Evolutionary conservation across 148 eudicot species (phyloP), one percentile per base, ranked within the genome.

Genomic region (Spergularia bocconei): DNA sequence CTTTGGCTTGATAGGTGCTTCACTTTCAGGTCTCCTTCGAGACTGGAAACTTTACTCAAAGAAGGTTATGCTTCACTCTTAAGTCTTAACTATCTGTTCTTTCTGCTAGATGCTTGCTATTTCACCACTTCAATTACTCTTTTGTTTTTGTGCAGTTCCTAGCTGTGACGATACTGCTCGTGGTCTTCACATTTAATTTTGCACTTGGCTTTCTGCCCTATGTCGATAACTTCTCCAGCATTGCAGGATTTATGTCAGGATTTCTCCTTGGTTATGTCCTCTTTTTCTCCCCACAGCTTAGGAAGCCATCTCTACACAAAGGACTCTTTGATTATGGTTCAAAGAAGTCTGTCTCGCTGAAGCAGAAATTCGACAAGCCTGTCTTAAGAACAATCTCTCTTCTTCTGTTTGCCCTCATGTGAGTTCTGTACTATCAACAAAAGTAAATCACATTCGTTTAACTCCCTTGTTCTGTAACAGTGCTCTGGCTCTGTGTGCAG

Each of bases 1-100:
- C 70, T 91, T 87, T 78, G 98, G 98, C 50, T 77, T 93, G 82
- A 87, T 89, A 48, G 98, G 98, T 44, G 84, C 90, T 67, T 79
- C 87, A 59, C 72, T 93, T 71, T 87, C 96, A 5, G 93, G 89
- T 70, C 91, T 93, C 80, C 74, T 86, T 65, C 83, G 85, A 29
- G 86, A 91, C 80, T 93, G 96, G 98, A 82, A 79, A 53, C 70
- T 84, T 63, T 91, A 87, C 75, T 66, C 78, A 23, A 76, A 84
- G 57, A 93, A 93, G 97, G 96, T 92, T 67, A 53, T 63, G 19
- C 39, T 75, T 9, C 73, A 20, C 72, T 73, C 15, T 48, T 6
- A 16, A 33, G 17, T 4, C 56, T 38, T 50, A 8, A 4, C 14
- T 29, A 36, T 29, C 14, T 15, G 68, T 6, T 63, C 7, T 23